Base-by-base conservation (phyloP, 2,329 filamentous ascomycete genomes). In the Celoporthe dispersa region DNA sequence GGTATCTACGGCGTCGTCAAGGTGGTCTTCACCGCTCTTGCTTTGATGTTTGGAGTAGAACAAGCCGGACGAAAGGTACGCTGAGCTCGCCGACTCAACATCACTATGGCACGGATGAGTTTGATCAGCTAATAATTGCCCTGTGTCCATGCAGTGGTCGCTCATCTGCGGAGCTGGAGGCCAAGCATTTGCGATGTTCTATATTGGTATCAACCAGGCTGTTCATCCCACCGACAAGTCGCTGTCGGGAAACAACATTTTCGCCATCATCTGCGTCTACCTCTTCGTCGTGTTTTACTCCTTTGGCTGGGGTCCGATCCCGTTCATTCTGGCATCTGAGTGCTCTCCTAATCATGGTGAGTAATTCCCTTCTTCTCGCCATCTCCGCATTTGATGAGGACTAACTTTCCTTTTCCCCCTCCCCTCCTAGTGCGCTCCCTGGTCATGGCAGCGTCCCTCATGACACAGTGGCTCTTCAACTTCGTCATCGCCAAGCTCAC, bases 1-100 rank as follows among this genome's bases (percentile, higher is more conserved):
- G 91, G 91, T 55, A 86, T 93, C 73, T 93, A 93, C 76, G 91
- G 91, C 35, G 85, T 93, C 67, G 87, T 92, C 68, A 93, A 93
- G 79, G 89, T 91, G 80, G 79, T 84, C 12, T 86, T 71, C 22
- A 71, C 70, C 16, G 28, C 70, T 2, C 63, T 71, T 7, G 70
- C 68, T 19, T 35, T 71, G 57, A 68, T 71, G 70, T 71, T 71
- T 22, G 70, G 70, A 31, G 70, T 71, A 14, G 70, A 71, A 51
- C 70, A 71, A 53, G 70, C 70, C 41, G 70, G 70, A 19, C 60
- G 70, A 51, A 71, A 71, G 68, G 70, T 70, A 51, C 11, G 70
- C 2, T 16, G 5, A 8, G 33, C 81, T 81, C 66, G 79, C 78
- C 3, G 83, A 84, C 68, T 82, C 82, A 62, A 39, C 19, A 8